A percentile compares a stretch with the other conserved stretches of the same genome.
Evolutionary conservation across 2,329 filamentous ascomycete genomes (phyloP).

Genomic region (Penicillium digitatum): DNA sequence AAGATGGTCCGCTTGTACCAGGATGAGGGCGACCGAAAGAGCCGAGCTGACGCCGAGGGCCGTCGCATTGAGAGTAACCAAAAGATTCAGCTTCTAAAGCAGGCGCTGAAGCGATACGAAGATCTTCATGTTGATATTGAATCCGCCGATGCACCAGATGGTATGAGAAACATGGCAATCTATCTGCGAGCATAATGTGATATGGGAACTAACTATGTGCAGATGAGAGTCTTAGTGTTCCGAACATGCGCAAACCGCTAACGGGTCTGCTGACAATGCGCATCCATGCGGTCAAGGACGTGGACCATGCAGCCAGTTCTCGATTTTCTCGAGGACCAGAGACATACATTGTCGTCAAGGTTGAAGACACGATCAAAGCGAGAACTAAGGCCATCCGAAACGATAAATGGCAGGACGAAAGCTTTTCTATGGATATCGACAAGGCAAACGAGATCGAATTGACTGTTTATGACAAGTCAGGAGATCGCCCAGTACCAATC

Average conservation of each 20-base stretch:
- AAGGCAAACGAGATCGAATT: conserved; percentile 98
- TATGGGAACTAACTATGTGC: conserved; percentile 27
- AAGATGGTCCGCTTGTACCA: conserved; percentile 98
- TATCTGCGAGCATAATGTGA: too few relatives aligned
- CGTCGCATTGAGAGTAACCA: conserved; percentile 92
- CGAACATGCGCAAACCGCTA: conserved; percentile 92
- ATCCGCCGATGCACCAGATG: conserved; percentile 69
- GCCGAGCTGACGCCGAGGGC: conserved; percentile 84
- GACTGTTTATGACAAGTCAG: conserved; percentile 93
- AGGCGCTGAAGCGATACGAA: conserved; percentile 94
- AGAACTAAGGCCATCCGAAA: conserved; percentile 79
- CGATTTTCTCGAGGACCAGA: conserved; percentile 88
- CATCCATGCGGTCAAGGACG: conserved; percentile 84
- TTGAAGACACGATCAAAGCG: conserved; percentile 88
- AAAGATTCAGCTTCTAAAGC: conserved; percentile 92
- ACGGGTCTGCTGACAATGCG: conserved; percentile 84
- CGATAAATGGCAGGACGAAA: conserved; percentile 88
- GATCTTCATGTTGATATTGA: conserved; percentile 95
- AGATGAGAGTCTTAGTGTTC: conserved; percentile 96
- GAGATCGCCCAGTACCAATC: conserved; percentile 86
- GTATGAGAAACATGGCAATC: conserved; percentile 51
- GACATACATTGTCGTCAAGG: conserved; percentile 93
- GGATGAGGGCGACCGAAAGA: conserved; percentile 96
- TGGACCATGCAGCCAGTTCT: conserved; percentile 80
- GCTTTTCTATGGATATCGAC: conserved; percentile 88